These are phyloP conservation scores for Blastocystis hominis DNA, from an alignment of 352 stramenopile genomes.

Conservation along the genomic window DNA sequence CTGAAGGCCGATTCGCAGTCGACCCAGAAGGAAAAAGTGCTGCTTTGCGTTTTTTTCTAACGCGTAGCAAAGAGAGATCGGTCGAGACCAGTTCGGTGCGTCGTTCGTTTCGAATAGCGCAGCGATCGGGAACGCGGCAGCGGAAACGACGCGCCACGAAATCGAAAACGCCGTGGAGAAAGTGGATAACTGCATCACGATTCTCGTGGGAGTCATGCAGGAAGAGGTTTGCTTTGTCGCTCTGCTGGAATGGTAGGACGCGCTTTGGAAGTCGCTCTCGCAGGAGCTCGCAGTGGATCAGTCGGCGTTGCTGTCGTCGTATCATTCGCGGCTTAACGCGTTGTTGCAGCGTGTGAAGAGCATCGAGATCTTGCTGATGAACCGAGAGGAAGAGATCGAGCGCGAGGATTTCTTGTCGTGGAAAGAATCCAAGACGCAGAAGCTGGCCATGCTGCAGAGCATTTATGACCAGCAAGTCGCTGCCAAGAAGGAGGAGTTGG, in stretches of 20 bases:
- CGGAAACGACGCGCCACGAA: neutral
- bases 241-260: neutral
- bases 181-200: neutral
- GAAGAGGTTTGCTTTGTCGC: neutral
- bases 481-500: neutral
- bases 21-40: neutral
- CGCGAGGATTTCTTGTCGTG: neutral
- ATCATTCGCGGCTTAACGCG: neutral
- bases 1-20: neutral
- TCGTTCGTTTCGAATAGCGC: no score
- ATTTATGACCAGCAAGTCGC: neutral
- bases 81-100: neutral
- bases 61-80: neutral
- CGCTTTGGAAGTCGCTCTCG: neutral
- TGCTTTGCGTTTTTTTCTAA: no score
- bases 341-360: neutral
- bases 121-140: neutral
- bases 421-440: neutral
- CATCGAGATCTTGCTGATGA: slow-evolving; percentile 22
- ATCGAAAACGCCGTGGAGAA: neutral
- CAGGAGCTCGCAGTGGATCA: neutral
- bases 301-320: neutral
- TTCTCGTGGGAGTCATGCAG: slow-evolving; percentile 1
- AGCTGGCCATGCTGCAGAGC: neutral
- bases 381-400: neutral